Percentiles rank a stretch among this genome's conserved stretches.
phyloP scores from a whole-genome alignment of 2,329 filamentous ascomycete genomes.

The Fonsecaea multimorphosa region DNA sequence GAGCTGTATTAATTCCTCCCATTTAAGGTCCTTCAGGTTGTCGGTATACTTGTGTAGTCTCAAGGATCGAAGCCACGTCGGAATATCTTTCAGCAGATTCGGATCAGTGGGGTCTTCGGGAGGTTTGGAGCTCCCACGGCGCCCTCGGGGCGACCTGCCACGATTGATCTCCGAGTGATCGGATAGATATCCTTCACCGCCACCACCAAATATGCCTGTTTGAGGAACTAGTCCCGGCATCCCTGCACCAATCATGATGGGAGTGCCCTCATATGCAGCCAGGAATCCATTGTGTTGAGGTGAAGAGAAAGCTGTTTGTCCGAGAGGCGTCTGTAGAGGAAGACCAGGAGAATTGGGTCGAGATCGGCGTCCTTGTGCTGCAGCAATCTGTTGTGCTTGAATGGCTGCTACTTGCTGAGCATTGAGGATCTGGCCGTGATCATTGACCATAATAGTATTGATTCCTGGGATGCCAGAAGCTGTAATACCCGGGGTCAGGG shows the following conservation, averaged over 20 bases:
- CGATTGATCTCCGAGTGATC: slow-evolving; percentile 91
- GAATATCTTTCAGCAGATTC: slow-evolving; percentile 88
- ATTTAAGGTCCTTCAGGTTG: slow-evolving; percentile 95
- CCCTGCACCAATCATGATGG: slow-evolving; percentile 72
- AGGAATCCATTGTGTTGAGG: slow-evolving; percentile 95
- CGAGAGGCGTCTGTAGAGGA: slow-evolving; percentile 66
- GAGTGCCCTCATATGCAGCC: slow-evolving; percentile 79
- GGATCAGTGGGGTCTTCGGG: slow-evolving; percentile 97
- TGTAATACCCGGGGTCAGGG: slow-evolving; percentile 70
- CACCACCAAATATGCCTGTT: slow-evolving; percentile 72
- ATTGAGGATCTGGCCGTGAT: slow-evolving; percentile 84
- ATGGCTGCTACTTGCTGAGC: slow-evolving; percentile 84
- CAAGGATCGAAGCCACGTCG: slow-evolving; percentile 91
- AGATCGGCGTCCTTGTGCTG: slow-evolving; percentile 72
- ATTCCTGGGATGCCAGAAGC: slow-evolving; percentile 69
- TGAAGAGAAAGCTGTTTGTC: slow-evolving; percentile 71
- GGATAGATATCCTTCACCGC: slow-evolving; percentile 83
- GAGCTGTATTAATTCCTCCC: slow-evolving; percentile 88
- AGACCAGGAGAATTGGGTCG: slow-evolving; percentile 89
- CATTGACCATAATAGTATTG: slow-evolving; percentile 92
- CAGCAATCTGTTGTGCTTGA: slow-evolving; percentile 68
- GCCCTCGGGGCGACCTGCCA: slow-evolving; percentile 88
- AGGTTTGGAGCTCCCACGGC: slow-evolving; percentile 93
- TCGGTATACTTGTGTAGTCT: slow-evolving; percentile 99
- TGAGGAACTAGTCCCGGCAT: slow-evolving; percentile 68